These are phyloP conservation scores for Scedosporium boydii DNA, from an alignment of 2,329 filamentous ascomycete genomes.

Conservation along the genomic window DNA sequence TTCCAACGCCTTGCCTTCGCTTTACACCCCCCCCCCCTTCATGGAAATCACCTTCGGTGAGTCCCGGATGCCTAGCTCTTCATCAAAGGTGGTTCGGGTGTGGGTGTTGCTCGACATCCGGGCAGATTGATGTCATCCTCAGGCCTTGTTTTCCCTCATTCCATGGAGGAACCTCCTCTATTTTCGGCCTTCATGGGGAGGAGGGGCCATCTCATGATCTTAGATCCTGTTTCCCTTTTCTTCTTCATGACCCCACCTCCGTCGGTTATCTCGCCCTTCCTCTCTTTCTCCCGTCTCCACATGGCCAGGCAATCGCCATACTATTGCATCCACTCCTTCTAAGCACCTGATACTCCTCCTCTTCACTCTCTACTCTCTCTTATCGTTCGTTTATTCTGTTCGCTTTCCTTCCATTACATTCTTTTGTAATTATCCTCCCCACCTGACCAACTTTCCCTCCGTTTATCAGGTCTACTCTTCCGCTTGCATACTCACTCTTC, in stretches of 20 bases:
- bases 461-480: neutral
- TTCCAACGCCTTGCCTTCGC: neutral
- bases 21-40: conserved; percentile 1
- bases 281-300: neutral
- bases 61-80: neutral
- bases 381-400: neutral
- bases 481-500: neutral
- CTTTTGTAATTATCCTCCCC: neutral
- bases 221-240: neutral
- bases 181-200: no score
- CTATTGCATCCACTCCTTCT: conserved; percentile 4
- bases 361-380: neutral
- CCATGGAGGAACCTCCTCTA: neutral
- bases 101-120: conserved; percentile 1
- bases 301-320: neutral
- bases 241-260: neutral
- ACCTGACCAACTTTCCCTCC: neutral
- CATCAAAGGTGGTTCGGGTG: conserved; percentile 2
- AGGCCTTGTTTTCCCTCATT: neutral
- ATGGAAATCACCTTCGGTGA: neutral
- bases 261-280: neutral
- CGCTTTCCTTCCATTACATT: neutral
- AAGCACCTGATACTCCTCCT: neutral
- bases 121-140: neutral
- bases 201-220: conserved; percentile 3